Evolutionary conservation across 1,284 basidiomycete species (phyloP).

Genomic region (Pseudozyma sp.): DNA sequence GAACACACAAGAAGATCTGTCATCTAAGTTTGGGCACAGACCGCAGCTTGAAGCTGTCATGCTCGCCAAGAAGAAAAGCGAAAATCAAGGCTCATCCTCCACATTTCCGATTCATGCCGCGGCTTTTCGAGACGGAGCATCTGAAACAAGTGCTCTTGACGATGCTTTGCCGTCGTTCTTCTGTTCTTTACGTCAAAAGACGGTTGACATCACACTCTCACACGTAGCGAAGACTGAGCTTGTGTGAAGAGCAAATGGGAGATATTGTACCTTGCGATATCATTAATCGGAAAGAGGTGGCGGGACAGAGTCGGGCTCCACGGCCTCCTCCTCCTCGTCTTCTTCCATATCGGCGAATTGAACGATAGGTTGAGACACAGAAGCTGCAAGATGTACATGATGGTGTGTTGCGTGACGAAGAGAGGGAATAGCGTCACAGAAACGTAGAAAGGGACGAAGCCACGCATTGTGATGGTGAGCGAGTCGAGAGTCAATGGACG

Average conservation of each 20-base stretch:
- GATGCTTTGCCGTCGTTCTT: no score
- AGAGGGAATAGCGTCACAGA: background rate
- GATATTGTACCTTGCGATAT: background rate
- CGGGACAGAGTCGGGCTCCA: constrained; percentile 35
- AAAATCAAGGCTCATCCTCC: background rate
- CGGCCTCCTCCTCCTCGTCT: constrained; percentile 33
- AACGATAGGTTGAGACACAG: constrained; percentile 45
- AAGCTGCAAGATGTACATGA: constrained; percentile 8
- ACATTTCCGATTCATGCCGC: constrained; percentile 1
- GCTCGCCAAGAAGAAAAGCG: background rate
- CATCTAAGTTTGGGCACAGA: background rate
- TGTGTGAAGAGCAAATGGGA: background rate
- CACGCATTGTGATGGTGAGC: background rate
- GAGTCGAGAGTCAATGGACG: background rate
- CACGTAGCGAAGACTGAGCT: background rate
- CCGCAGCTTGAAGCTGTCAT: background rate
- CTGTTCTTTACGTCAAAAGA: background rate
- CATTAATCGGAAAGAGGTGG: constrained; percentile 32
- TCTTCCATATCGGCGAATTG: constrained; percentile 44
- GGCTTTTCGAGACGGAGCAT: background rate
- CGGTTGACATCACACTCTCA: background rate
- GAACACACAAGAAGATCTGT: background rate
- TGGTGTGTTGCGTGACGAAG: background rate
- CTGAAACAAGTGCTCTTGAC: background rate
- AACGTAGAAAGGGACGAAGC: no score